Conservation (phyloP, 108 stramenopile species). For the Nannochloropsis gaditana region DNA sequence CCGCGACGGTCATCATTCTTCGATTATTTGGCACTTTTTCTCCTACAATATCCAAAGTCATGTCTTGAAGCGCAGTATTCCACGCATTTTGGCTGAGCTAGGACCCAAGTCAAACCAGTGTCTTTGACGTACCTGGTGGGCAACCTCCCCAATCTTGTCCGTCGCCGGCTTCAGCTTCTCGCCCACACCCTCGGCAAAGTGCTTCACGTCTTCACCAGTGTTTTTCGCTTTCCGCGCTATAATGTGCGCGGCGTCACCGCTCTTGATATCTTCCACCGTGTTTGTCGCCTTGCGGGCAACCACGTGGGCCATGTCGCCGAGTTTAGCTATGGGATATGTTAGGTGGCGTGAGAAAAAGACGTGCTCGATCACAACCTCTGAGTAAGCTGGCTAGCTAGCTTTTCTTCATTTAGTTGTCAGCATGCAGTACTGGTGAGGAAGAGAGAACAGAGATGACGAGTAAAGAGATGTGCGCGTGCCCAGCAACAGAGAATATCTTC, state of each 20-base stretch:
- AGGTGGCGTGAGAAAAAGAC: not conserved
- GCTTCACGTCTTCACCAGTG: not conserved
- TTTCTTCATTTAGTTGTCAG: no score
- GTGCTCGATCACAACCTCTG: no score
- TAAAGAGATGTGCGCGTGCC: no score
- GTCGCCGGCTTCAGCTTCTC: not conserved
- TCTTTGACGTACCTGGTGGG: constrained; percentile 5
- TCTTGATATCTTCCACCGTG: constrained; percentile 1
- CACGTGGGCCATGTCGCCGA: constrained; percentile 5
- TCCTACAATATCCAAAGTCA: not conserved
- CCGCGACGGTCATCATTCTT: no score
- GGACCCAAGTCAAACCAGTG: not conserved
- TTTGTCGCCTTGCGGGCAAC: not conserved
- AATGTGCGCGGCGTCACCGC: not conserved
- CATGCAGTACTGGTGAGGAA: no score
- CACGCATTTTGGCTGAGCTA: not conserved
- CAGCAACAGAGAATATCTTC: no score
- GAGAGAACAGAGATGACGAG: no score
- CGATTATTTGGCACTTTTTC: not conserved
- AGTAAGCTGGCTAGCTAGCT: no score
- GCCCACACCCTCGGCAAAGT: not conserved
- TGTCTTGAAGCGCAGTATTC: not conserved
- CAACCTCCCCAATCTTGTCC: not conserved
- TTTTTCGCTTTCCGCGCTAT: not conserved
- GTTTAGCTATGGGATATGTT: not conserved